Evolutionary conservation across 306 rosid species (phyloP), one percentile per base, ranked within the genome.

Genomic region (Vachellia pachyceras): DNA sequence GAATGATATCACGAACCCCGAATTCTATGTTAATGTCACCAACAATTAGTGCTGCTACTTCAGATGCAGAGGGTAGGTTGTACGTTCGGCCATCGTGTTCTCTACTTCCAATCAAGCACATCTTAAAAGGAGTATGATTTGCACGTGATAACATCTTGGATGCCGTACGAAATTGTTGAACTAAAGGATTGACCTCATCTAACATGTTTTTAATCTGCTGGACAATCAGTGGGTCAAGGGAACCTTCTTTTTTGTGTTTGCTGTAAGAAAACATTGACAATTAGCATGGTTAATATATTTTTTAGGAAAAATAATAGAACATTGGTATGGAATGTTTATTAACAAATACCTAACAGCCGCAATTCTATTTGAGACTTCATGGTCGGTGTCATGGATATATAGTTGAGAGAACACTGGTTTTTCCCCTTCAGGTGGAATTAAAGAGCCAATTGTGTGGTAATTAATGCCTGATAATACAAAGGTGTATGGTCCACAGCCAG

Each of bases 271-370:
- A 7, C 0, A 0, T 1, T 1, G 7, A 41, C 10, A 41, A 41
- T 0, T 41, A 0, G 10, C 44, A 41, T 6, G 1, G 1, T n/a
- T n/a, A n/a, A n/a, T n/a, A 1, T 1, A 44, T 44, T 44, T 44
- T 0, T 44, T 10, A 44, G 1, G 2, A 5, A 11, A 0, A 8
- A 44, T 1, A 0, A 0, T 3, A 10, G 0, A 10, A 44, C 10
- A 41, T 41, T 41, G 42, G 7, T 41, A 6, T 1, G 1, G 11
- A 6, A 41, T 7, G n/a, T n/a, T n/a, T 41, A 8, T 6, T 6
- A 1, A 41, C 0, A 6, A 7, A 8, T 44, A 44, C 22, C 57
- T 50, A 4, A 50, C 57, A 5, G 7, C 57, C 0, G 2, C 6
- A 15, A 50, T 17, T 13, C 57, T 13, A 7, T 50, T 50, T 7